These are phyloP conservation scores for Nigrospora sphaerica DNA, from an alignment of 2,329 filamentous ascomycete species.

Conservation along the genomic window DNA sequence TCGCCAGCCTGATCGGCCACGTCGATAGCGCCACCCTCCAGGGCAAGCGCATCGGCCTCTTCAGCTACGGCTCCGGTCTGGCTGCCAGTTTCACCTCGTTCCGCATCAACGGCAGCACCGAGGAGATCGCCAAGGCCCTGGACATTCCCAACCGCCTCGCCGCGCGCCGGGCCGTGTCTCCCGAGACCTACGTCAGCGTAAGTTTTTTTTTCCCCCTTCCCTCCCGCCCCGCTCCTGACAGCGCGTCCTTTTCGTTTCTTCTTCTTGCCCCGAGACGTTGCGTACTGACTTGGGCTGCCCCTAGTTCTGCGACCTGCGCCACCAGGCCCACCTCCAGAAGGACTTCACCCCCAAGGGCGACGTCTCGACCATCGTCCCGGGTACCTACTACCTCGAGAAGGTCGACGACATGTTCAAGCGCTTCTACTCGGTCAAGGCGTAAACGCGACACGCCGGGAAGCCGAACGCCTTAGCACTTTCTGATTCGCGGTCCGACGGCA, in stretches of 20 bases:
- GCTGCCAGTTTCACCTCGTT: slow-evolving; percentile 67
- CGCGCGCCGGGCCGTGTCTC: slow-evolving; percentile 57
- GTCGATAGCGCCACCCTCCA: slow-evolving; percentile 55
- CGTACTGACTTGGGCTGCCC: slow-evolving; percentile 11
- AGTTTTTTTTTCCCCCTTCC: too few species aligned
- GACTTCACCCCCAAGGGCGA: slow-evolving; percentile 65
- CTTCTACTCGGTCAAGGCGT: slow-evolving; percentile 70
- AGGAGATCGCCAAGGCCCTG: slow-evolving; percentile 58
- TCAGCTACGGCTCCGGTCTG: slow-evolving; percentile 74
- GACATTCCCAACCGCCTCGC: slow-evolving; percentile 64
- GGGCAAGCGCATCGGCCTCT: slow-evolving; percentile 68
- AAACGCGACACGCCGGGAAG: slow-evolving; percentile 13
- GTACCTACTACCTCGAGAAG: slow-evolving; percentile 72
- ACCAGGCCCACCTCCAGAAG: slow-evolving; percentile 80
- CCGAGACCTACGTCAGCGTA: slow-evolving; percentile 68
- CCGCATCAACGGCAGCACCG: slow-evolving; percentile 65
- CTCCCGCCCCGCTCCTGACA: not conserved
- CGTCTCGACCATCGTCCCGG: slow-evolving; percentile 55
- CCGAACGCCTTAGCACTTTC: too few species aligned
- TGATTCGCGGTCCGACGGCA: not conserved
- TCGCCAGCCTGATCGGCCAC: slow-evolving; percentile 62
- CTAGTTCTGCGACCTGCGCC: slow-evolving; percentile 72
- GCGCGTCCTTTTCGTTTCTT: not conserved
- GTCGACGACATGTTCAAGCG: slow-evolving; percentile 84
- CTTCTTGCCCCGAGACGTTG: not conserved